phyloP scores from a whole-genome alignment of 2,329 filamentous ascomycete genomes.

The Colletotrichum somersetense region DNA sequence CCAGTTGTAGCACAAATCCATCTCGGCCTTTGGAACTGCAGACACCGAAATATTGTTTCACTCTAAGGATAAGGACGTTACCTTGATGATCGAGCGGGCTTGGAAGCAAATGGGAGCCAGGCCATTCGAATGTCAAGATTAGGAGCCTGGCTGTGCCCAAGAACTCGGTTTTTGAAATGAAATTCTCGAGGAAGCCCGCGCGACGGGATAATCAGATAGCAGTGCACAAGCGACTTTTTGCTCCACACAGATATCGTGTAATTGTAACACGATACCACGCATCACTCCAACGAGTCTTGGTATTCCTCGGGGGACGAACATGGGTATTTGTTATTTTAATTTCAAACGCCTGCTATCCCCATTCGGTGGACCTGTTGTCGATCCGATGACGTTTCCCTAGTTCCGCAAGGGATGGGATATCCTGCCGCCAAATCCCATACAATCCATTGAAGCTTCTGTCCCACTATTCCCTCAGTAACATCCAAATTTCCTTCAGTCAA shows the following conservation, averaged over 20 bases:
- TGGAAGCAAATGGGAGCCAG: slow-evolving; percentile 60
- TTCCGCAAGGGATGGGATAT: too few relatives aligned
- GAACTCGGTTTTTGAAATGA: slow-evolving; percentile 8
- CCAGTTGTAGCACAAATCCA: slow-evolving; percentile 56
- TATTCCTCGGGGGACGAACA: background rate
- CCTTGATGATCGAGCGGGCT: slow-evolving; percentile 57
- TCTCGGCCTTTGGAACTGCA: slow-evolving; percentile 58
- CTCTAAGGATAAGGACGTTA: slow-evolving; percentile 57
- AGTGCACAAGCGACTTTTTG: background rate
- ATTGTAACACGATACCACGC: background rate
- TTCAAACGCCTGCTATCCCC: too few relatives aligned
- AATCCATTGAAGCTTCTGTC: too few relatives aligned
- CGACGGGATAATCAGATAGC: background rate
- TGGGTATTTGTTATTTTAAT: background rate
- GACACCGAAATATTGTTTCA: slow-evolving; percentile 58
- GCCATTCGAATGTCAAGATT: slow-evolving; percentile 57
- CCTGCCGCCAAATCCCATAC: too few relatives aligned
- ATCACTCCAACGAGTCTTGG: background rate
- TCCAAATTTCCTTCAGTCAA: too few relatives aligned
- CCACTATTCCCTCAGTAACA: too few relatives aligned
- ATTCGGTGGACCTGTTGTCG: background rate
- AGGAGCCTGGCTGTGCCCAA: background rate
- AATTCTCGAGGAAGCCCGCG: slow-evolving; percentile 13
- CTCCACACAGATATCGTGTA: background rate
- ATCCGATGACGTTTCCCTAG: background rate